These are phyloP conservation scores for Chaetoceros tenuissimus DNA, from an alignment of 108 stramenopile genomes.

Conservation along the genomic window DNA sequence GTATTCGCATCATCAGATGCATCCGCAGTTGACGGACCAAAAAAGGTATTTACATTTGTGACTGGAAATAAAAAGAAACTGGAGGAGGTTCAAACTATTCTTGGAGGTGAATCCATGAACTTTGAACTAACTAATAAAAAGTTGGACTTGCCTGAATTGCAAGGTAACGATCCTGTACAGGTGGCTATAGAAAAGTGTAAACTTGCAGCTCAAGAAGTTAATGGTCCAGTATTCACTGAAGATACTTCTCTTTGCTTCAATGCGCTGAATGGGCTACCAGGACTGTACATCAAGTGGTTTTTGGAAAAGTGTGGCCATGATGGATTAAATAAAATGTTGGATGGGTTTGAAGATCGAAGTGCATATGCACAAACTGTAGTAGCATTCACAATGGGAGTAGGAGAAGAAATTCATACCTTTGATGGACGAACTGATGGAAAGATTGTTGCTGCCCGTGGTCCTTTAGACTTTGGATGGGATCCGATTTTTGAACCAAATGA, in stretches of 20 bases:
- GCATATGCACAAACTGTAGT: conserved; percentile 96
- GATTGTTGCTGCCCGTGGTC: conserved; percentile 86
- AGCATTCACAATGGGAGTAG: conserved; percentile 87
- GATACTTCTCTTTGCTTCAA: conserved; percentile 96
- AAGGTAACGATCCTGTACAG: conserved; percentile 88
- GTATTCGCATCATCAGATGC: conserved; percentile 8
- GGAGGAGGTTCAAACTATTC: conserved; percentile 85
- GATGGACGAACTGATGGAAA: conserved; percentile 81
- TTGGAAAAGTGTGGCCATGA: conserved; percentile 87
- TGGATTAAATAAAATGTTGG: conserved; percentile 82
- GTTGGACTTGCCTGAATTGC: conserved; percentile 90
- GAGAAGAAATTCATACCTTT: conserved; percentile 74
- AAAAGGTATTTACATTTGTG: conserved; percentile 80
- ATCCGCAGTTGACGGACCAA: background rate
- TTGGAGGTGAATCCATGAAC: conserved; percentile 40
- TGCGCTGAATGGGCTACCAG: conserved; percentile 90
- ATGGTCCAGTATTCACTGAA: conserved; percentile 91
- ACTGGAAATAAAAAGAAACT: conserved; percentile 98
- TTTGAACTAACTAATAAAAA: conserved; percentile 71
- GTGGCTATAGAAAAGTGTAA: conserved; percentile 92
- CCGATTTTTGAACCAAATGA: conserved; percentile 76
- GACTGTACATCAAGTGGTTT: conserved; percentile 99
- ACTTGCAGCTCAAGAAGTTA: conserved; percentile 71
- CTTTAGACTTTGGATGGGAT: conserved; percentile 94
- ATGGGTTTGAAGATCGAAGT: conserved; percentile 85